These are phyloP conservation scores for Santalum album DNA, from an alignment of 164 flowering plant species.

Conservation along the genomic window DNA sequence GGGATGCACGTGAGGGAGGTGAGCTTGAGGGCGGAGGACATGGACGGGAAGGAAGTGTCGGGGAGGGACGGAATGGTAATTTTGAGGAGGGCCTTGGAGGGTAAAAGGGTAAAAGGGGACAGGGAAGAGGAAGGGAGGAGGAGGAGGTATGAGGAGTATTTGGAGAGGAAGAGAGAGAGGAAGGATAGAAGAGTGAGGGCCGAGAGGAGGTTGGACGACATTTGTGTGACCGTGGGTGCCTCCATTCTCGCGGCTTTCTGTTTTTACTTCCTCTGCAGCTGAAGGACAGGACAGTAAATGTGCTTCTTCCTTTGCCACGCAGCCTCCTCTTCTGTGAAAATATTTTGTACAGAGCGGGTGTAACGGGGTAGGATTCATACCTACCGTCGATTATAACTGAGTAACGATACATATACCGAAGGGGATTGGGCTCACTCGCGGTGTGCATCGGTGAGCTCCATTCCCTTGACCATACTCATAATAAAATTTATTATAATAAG, in stretches of 20 bases:
- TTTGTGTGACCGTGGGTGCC: slow-evolving; percentile 31
- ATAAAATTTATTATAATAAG: too few relatives aligned
- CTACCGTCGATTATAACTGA: too few relatives aligned
- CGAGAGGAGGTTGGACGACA: slow-evolving; percentile 35
- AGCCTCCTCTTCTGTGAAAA: too few relatives aligned
- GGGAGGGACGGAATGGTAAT: slow-evolving; percentile 58
- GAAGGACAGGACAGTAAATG: background rate
- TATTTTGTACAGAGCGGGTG: too few relatives aligned
- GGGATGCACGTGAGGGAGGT: slow-evolving; percentile 52
- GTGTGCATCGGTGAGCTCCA: too few relatives aligned
- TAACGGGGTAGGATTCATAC: too few relatives aligned
- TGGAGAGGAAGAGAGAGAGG: slow-evolving; percentile 33
- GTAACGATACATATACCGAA: too few relatives aligned
- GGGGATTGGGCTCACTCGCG: too few relatives aligned
- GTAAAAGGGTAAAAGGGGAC: slow-evolving; percentile 19
- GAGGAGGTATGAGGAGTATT: slow-evolving; percentile 24
- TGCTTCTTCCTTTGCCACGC: too few relatives aligned
- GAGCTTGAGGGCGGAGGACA: slow-evolving; percentile 42
- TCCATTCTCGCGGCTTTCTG: slow-evolving; percentile 11
- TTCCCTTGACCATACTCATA: too few relatives aligned
- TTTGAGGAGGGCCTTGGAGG: slow-evolving; percentile 33
- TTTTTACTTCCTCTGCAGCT: slow-evolving; percentile 10
- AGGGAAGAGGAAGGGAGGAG: slow-evolving; percentile 9
- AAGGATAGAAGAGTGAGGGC: slow-evolving; percentile 32
- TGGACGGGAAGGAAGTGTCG: slow-evolving; percentile 44